These are phyloP conservation scores for Suhomyces yuchorum DNA, from an alignment of 1,139 yeast species.

Conservation along the genomic window DNA sequence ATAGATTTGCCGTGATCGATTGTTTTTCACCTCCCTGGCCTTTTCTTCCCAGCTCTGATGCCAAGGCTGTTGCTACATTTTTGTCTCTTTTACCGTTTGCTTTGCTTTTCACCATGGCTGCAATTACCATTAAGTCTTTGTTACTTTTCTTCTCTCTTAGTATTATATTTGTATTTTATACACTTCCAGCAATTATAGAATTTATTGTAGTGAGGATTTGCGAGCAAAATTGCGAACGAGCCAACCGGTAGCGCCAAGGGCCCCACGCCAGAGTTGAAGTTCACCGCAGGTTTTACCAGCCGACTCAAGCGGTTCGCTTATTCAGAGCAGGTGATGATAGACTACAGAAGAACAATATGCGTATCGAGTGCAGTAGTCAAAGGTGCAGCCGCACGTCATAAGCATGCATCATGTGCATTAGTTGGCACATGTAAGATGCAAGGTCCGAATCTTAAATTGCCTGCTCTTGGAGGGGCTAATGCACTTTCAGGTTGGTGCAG, in stretches of 20 bases:
- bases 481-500: background rate
- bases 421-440: conserved; percentile 2
- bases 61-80: conserved; percentile 1
- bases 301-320: background rate
- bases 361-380: background rate
- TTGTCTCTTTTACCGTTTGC: conserved; percentile 1
- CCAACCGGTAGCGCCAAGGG: no score
- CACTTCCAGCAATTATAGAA: background rate
- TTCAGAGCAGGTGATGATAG: background rate
- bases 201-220: background rate
- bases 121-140: conserved; percentile 3
- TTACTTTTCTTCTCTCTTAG: conserved; percentile 14
- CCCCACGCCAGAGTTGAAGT: no score
- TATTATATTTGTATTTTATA: conserved; percentile 13
- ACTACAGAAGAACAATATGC: background rate
- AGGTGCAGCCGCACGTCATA: conserved; percentile 9
- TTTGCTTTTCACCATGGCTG: conserved; percentile 5
- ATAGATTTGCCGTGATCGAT: conserved; percentile 8
- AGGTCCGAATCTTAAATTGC: conserved; percentile 3
- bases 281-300: background rate
- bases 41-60: background rate
- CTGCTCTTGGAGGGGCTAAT: background rate
- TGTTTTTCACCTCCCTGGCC: background rate
- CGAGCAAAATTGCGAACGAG: background rate
- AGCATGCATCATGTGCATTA: conserved; percentile 7